Evolutionary conservation across 2,329 filamentous ascomycete species (phyloP).

Genomic region (Aureobasidium sp.): DNA sequence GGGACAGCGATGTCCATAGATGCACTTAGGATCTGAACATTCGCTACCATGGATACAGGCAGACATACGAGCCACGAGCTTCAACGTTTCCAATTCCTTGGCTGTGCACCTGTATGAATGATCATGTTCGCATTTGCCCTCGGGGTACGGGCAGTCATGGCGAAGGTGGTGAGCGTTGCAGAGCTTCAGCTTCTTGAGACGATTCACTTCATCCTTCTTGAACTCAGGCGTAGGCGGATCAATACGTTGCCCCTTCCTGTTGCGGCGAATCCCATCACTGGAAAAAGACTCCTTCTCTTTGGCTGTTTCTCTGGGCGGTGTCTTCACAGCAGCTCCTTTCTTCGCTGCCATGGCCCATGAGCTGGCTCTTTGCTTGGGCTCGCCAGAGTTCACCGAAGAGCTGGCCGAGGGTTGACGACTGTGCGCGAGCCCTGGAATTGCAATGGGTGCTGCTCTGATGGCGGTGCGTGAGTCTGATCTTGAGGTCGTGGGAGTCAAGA

Average conservation of each 20-base stretch:
- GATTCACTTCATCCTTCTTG: conserved; percentile 51
- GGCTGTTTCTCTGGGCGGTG: background rate
- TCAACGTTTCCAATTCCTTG: conserved; percentile 47
- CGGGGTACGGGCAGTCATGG: conserved; percentile 48
- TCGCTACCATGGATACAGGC: conserved; percentile 52
- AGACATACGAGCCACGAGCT: conserved; percentile 55
- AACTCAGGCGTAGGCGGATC: conserved; percentile 44
- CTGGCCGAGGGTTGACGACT: background rate
- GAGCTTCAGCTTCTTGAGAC: conserved; percentile 55
- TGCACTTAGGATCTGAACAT: conserved; percentile 54
- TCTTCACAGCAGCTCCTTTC: conserved; percentile 12
- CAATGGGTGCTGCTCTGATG: background rate
- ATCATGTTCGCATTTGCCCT: conserved; percentile 48
- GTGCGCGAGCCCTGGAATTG: background rate
- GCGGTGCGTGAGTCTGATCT: background rate
- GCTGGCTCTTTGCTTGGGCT: background rate
- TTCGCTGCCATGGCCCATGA: conserved; percentile 9
- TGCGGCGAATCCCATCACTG: conserved; percentile 44
- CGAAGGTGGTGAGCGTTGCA: conserved; percentile 57
- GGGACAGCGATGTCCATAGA: conserved; percentile 58
- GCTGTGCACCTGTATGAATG: conserved; percentile 45
- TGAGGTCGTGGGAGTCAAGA: conserved; percentile 5
- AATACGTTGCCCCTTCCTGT: conserved; percentile 53
- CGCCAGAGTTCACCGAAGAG: background rate
- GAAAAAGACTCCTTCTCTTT: conserved; percentile 9